Evolutionary conservation across 768 basidiomycete species (phyloP), one percentile per base, ranked within the genome.

Genomic region (Coprinellus aureogranulatus): DNA sequence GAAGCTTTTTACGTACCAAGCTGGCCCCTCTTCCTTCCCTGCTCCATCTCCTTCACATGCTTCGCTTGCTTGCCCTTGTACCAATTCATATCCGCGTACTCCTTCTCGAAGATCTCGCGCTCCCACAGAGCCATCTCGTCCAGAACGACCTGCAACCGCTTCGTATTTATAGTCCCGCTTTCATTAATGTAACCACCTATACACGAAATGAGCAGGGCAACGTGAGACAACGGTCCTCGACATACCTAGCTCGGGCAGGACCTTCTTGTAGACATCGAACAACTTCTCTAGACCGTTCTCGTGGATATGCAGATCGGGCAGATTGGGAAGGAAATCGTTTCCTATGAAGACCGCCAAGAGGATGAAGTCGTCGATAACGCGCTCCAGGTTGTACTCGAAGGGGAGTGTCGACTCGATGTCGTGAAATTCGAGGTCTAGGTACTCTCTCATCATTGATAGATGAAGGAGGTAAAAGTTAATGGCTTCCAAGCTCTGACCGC

Each of bases 361-460:
- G 66, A 98, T 90, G 72, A 98, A 98, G 75, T 99, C 97, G 71
- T 99, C 96, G 68, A 99, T 96, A 71, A 99, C 80, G 34, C 92
- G 87, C 70, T 99, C 97, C 61, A 98, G 82, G 67, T 79, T 89
- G 72, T 98, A 98, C 28, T 77, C 75, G 77, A 98, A 98, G 0
- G 87, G 80, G 3, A 94, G 75, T 20, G 76, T 65, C 1, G 81
- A 78, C 57, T 81, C 81, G 52, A 94, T 84, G 62, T 85, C 81
- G 64, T 76, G 83, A 72, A 99, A 99, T 71, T 99, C 97, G 61
- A 97, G 83, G 72, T 99, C 90, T 63, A 99, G 86, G 69, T 99
- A 99, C 73, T 99, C 97, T 65, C 97, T 87, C 81, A 99, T 83
- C 41, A 99, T 79, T 3, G 89, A 96, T 25, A 99, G 80, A 72